These are phyloP conservation scores for Aspergillus novofumigatus DNA, from an alignment of 2,329 filamentous ascomycete genomes.

Conservation along the genomic window DNA sequence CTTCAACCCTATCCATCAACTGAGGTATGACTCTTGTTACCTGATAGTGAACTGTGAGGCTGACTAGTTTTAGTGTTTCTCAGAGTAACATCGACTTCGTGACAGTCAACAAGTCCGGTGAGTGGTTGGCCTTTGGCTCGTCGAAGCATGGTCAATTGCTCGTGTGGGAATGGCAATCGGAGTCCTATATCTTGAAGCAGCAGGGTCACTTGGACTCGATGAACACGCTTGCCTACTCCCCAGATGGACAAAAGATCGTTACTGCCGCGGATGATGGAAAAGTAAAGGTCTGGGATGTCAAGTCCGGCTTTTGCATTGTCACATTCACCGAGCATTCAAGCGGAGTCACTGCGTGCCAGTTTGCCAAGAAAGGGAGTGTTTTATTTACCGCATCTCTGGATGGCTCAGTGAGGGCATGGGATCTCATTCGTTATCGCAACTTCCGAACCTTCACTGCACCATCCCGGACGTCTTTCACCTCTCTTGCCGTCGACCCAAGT, in stretches of 20 bases:
- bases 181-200: conserved; percentile 97
- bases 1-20: conserved; percentile 89
- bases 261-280: conserved; percentile 96
- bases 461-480: conserved; percentile 85
- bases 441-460: conserved; percentile 97
- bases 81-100: conserved; percentile 96
- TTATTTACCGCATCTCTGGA: conserved; percentile 94
- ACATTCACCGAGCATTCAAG: conserved; percentile 97
- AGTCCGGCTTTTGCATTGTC: conserved; percentile 94
- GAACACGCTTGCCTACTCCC: conserved; percentile 88
- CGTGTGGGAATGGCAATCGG: conserved; percentile 99
- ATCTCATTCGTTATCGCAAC: conserved; percentile 91
- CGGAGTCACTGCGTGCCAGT: conserved; percentile 87
- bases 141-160: conserved; percentile 93
- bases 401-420: conserved; percentile 92
- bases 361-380: conserved; percentile 91
- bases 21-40: conserved; percentile 41
- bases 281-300: conserved; percentile 96
- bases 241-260: conserved; percentile 87
- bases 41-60: background rate
- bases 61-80: conserved; percentile 66
- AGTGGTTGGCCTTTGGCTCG: conserved; percentile 96
- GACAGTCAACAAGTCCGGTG: conserved; percentile 87
- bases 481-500: conserved; percentile 91
- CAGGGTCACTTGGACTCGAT: conserved; percentile 96